Conservation (phyloP, 1,139 yeast genomes). For the Suhomyces chickasaworum region DNA sequence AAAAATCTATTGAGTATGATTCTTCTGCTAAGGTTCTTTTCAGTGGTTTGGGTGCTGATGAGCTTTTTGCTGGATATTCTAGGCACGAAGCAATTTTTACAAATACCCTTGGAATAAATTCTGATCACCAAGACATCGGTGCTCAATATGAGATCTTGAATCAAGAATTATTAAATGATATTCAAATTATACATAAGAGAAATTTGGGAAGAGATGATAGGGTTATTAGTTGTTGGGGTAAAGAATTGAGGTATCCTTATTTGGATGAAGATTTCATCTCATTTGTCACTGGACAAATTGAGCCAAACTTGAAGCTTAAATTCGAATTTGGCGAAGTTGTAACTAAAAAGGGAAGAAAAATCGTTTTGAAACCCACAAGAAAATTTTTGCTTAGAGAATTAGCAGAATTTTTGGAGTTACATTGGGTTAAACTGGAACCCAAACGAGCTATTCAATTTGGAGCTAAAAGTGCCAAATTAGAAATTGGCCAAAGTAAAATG, state of each 20-base stretch:
- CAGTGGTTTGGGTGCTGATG: slow-evolving; percentile 98
- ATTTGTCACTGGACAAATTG: slow-evolving; percentile 50
- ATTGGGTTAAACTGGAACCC: slow-evolving; percentile 68
- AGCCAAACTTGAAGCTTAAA: slow-evolving; percentile 52
- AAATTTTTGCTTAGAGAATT: slow-evolving; percentile 65
- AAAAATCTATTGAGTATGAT: slow-evolving; percentile 27
- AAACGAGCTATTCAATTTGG: slow-evolving; percentile 98
- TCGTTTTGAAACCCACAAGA: slow-evolving; percentile 40
- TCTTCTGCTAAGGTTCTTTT: slow-evolving; percentile 70
- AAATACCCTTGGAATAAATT: slow-evolving; percentile 18
- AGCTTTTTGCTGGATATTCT: slow-evolving; percentile 89
- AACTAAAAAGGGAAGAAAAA: slow-evolving; percentile 32
- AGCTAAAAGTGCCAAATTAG: slow-evolving; percentile 91
- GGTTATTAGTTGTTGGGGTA: slow-evolving; percentile 83
- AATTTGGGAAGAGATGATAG: slow-evolving; percentile 92
- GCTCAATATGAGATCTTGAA: slow-evolving; percentile 28
- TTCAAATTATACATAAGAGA: slow-evolving; percentile 70
- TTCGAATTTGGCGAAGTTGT: slow-evolving; percentile 33
- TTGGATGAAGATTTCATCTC: slow-evolving; percentile 64
- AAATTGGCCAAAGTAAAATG: slow-evolving; percentile 63
- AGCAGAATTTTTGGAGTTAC: slow-evolving; percentile 55
- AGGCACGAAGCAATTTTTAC: slow-evolving; percentile 61
- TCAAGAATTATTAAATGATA: slow-evolving; percentile 65
- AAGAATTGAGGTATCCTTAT: slow-evolving; percentile 88
- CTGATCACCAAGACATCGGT: slow-evolving; percentile 20